Percentiles rank a stretch among this genome's conserved stretches.
phyloP scores from a whole-genome alignment of 2,329 filamentous ascomycete species.

The Arthrinium puccinioides region DNA sequence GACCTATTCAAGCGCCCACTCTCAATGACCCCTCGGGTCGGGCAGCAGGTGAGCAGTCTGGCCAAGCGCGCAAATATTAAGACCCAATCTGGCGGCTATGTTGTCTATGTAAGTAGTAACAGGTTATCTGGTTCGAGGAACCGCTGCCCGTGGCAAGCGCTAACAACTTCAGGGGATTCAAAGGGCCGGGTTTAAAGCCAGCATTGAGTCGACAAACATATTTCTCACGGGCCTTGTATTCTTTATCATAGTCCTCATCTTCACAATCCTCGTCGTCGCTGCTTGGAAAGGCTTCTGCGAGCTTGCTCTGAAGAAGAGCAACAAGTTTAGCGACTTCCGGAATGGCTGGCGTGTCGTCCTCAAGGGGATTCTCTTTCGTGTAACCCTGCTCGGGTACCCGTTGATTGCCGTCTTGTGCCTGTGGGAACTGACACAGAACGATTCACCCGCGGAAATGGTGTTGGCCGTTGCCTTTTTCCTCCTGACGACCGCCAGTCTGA shows the following conservation, averaged over 20 bases:
- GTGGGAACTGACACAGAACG: constrained; percentile 84
- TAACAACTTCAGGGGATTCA: too few relatives aligned
- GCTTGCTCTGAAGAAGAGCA: constrained; percentile 62
- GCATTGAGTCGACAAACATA: constrained; percentile 84
- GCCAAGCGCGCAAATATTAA: constrained; percentile 48
- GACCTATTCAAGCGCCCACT: too few relatives aligned
- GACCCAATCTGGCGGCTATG: constrained; percentile 45
- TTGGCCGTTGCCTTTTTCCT: constrained; percentile 85
- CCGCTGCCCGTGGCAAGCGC: too few relatives aligned
- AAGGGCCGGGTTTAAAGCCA: constrained; percentile 77
- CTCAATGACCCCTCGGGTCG: constrained; percentile 39
- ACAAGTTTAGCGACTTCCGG: constrained; percentile 89
- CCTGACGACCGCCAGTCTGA: constrained; percentile 68
- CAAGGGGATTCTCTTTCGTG: constrained; percentile 88
- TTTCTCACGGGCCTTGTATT: constrained; percentile 89
- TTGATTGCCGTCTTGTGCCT: constrained; percentile 85
- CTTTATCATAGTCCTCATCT: constrained; percentile 75
- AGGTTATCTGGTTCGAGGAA: not conserved
- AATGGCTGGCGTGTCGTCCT: constrained; percentile 89
- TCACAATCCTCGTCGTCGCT: constrained; percentile 65
- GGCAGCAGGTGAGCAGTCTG: constrained; percentile 28
- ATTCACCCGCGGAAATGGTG: constrained; percentile 80
- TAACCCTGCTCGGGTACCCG: constrained; percentile 84
- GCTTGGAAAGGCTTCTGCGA: constrained; percentile 80
- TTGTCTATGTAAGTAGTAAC: too few relatives aligned